phyloP scores from a whole-genome alignment of 176 grass and related monocot genomes.

The Bolboschoenus planiculmis region DNA sequence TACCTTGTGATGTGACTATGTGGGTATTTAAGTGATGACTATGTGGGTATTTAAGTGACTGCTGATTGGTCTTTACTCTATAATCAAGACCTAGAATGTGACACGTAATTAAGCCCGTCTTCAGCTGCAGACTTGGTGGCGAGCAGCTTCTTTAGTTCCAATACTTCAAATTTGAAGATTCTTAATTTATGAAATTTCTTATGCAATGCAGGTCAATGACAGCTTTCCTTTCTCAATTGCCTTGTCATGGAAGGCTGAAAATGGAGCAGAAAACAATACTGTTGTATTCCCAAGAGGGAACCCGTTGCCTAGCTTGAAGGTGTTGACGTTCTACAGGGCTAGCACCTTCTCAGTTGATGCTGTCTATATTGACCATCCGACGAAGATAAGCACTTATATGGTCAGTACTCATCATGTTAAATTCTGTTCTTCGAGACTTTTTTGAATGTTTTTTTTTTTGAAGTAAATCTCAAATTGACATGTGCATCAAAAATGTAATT shows the following conservation, averaged over 20 bases:
- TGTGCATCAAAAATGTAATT: not conserved
- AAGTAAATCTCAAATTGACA: not conserved
- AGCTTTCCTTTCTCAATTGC: slow-evolving; percentile 79
- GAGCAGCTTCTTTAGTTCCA: not conserved
- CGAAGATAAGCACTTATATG: slow-evolving; percentile 78
- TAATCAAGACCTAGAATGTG: not conserved
- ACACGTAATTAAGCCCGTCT: not conserved
- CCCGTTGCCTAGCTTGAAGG: slow-evolving; percentile 58
- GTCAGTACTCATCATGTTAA: slow-evolving; percentile 24
- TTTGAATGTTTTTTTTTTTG: not conserved
- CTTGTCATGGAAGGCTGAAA: slow-evolving; percentile 71
- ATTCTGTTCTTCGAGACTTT: not conserved
- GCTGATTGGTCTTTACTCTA: not conserved
- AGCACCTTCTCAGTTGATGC: slow-evolving; percentile 69
- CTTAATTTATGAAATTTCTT: not conserved
- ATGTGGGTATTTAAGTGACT: not conserved
- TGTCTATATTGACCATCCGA: slow-evolving; percentile 38
- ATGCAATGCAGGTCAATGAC: slow-evolving; percentile 58
- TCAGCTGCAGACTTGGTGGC: not conserved
- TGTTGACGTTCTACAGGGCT: slow-evolving; percentile 59
- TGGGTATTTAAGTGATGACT: not conserved
- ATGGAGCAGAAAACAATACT: slow-evolving; percentile 42
- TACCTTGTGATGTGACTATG: not conserved
- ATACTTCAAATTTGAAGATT: not conserved
- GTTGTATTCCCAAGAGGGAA: slow-evolving; percentile 83